Conservation (phyloP, 495 filamentous ascomycete species). For the Aspergillus conjunctus region DNA sequence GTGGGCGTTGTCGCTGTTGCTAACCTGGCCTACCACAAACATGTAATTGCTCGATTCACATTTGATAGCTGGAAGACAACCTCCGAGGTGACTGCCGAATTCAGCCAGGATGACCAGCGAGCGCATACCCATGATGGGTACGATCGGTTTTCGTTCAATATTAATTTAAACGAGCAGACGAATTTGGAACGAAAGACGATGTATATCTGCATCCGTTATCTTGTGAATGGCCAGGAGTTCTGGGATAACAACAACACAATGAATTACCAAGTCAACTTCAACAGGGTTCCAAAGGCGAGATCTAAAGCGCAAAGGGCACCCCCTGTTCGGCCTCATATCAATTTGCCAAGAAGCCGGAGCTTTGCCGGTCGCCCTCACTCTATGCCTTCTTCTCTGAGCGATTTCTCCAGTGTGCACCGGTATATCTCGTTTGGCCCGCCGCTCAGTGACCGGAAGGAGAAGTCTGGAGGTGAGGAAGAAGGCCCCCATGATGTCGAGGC, state of each 20-base stretch:
- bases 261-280: conserved; percentile 94
- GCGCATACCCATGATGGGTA: conserved; percentile 66
- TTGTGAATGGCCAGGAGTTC: conserved; percentile 78
- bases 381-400: conserved; percentile 65
- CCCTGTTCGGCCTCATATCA: conserved; percentile 56
- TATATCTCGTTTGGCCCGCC: conserved; percentile 59
- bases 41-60: conserved; percentile 87
- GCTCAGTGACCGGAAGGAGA: conserved; percentile 55
- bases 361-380: conserved; percentile 60
- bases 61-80: conserved; percentile 98
- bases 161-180: conserved; percentile 87
- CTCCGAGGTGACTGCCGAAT: conserved; percentile 90
- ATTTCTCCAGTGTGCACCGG: conserved; percentile 64
- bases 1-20: conserved; percentile 81
- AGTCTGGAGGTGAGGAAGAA: conserved; percentile 35
- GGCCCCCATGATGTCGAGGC: conserved; percentile 31
- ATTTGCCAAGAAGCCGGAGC: conserved; percentile 75
- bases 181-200: conserved; percentile 89
- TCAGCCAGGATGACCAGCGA: conserved; percentile 72
- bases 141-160: conserved; percentile 90
- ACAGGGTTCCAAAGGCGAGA: conserved; percentile 67
- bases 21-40: conserved; percentile 89
- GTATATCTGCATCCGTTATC: conserved; percentile 90
- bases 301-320: conserved; percentile 54
- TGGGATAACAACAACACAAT: conserved; percentile 90